Conservation (phyloP, 371 early-diverging fungal genomes). For the Furculomyces boomerangus region DNA sequence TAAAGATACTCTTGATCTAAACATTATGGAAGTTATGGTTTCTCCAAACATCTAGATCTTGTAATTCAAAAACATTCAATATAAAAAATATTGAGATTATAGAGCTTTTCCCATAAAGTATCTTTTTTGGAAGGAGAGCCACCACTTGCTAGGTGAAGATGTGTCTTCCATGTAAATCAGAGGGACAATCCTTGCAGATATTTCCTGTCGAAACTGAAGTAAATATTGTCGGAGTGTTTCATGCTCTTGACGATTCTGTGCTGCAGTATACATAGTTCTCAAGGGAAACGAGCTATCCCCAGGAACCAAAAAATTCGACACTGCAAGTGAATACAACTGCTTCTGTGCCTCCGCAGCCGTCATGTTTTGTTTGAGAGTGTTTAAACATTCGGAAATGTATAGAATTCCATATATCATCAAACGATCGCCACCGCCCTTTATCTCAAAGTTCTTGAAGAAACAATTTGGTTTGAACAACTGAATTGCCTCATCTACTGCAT, state of each 20-base stretch:
- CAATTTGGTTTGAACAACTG: conserved; percentile 87
- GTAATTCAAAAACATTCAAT: too few relatives aligned
- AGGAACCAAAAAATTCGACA: conserved; percentile 78
- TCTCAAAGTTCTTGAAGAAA: conserved; percentile 94
- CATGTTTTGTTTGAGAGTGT: conserved; percentile 41
- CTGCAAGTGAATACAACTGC: conserved; percentile 60
- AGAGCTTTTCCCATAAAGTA: conserved; percentile 95
- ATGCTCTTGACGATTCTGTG: conserved; percentile 49
- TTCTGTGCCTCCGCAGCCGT: conserved; percentile 52
- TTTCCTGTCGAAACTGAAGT: conserved; percentile 76
- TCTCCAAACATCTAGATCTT: too few relatives aligned
- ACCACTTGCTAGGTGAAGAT: conserved; percentile 80
- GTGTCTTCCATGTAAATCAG: conserved; percentile 58
- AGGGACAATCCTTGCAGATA: conserved; percentile 51
- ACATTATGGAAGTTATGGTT: too few relatives aligned
- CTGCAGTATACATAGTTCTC: conserved; percentile 65
- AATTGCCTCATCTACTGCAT: conserved; percentile 87
- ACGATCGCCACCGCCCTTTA: conserved; percentile 83
- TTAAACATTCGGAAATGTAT: conserved; percentile 75
- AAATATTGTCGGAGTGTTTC: conserved; percentile 78
- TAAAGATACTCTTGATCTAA: too few relatives aligned
- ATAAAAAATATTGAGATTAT: too few relatives aligned
- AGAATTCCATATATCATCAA: conserved; percentile 84
- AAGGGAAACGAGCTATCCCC: conserved; percentile 86
- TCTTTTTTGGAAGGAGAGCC: conserved; percentile 93